Evolutionary conservation across 2,329 filamentous ascomycete species (phyloP), one percentile per base, ranked within the genome.

Genomic region (Apiospora rasikravindrae): DNA sequence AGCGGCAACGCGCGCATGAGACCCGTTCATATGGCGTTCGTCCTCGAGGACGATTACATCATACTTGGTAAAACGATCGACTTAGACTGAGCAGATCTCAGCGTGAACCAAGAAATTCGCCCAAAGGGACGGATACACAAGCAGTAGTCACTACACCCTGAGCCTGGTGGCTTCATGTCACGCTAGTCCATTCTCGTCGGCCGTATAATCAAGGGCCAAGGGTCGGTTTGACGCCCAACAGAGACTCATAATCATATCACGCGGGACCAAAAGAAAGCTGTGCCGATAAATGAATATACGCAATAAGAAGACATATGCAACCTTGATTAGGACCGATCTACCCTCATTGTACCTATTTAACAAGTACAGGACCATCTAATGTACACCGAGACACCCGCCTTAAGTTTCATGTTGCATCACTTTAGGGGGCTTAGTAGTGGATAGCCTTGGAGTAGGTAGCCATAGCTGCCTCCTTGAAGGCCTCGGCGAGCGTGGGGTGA

Each of bases 381-480:
- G 26, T 78, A 77, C 77, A 79, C 70, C 72, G 44, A 74, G 67
- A 69, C 44, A 49, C 67, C 44, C 67, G 44, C 44, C 44, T 42
- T 26, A 14, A 57, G 47, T 33, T 53, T 40, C 42, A 53, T 40
- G 33, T 47, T 70, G 16, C 47, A 61, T 57, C 69, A 37, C 44
- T 61, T 70, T 70, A 10, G 26, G 33, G 19, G 24, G 45, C 33
- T 85, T 93, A 99, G 85, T 93, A 97, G 88, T 99, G 96, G 83
- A 99, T 98, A 77, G 96, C 92, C 88, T 98, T 96, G 80, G 92
- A 90, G 87, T 97, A 95, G 69, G 96, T 98, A 74, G 94, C 94
- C 96, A 99, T 98, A 78, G 96, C 96, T 80, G 96, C 96, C 90
- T 99, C 96, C 89, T 99, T 99, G 90, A 99, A 98, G 64, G 96